Conservation (phyloP, 441 rosid species). For the Populus hybrid region DNA sequence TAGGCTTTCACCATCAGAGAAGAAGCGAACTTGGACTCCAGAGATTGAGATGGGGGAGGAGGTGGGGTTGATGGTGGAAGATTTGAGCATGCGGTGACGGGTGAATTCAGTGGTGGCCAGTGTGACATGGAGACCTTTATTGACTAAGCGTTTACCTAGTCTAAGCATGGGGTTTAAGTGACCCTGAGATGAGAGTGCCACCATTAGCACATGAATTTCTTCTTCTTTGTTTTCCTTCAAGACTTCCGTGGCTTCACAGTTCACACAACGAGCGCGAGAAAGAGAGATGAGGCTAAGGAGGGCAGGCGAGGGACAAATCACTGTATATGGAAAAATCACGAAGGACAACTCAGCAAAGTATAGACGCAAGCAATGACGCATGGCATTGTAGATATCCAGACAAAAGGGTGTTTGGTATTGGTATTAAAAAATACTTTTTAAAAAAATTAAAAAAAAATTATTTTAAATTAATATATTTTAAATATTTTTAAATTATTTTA, state of each 20-base stretch:
- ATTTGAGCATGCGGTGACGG: conserved; percentile 48
- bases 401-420: too few relatives aligned
- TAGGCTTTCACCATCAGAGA: conserved; percentile 48
- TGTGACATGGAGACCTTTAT: conserved; percentile 65
- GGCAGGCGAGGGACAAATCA: not conserved
- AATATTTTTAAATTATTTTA: too few relatives aligned
- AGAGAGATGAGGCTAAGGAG: not conserved
- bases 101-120: conserved; percentile 46
- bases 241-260: not conserved
- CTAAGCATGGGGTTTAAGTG: conserved; percentile 74
- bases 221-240: not conserved
- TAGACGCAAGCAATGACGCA: too few relatives aligned
- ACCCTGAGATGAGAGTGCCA: conserved; percentile 68
- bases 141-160: conserved; percentile 62
- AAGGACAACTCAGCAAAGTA: too few relatives aligned
- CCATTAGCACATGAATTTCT: conserved; percentile 50
- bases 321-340: not conserved
- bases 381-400: too few relatives aligned
- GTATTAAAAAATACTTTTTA: too few relatives aligned
- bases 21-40: conserved; percentile 57
- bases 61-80: conserved; percentile 56
- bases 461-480: too few relatives aligned
- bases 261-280: not conserved
- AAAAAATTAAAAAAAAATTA: too few relatives aligned
- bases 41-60: conserved; percentile 52